A percentile compares a stretch with the other conserved stretches of the same genome.
Conservation (phyloP, 257 asterid species). For the Lithospermum erythrorhizon region DNA sequence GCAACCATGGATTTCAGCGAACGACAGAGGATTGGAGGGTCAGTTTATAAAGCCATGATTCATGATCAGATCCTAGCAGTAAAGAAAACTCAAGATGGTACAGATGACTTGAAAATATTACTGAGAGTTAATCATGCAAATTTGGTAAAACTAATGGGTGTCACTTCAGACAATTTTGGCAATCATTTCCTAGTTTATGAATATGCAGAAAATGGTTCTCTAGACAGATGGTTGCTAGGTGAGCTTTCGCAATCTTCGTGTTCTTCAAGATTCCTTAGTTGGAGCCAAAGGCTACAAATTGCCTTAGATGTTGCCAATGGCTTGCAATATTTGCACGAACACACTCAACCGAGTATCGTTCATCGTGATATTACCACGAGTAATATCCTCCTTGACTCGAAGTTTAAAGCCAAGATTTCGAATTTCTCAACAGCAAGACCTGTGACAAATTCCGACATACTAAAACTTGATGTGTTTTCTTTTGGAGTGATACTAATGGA, state of each 20-base stretch:
- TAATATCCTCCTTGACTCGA: slow-evolving; percentile 63
- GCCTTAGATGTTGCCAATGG: slow-evolving; percentile 80
- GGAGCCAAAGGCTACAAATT: slow-evolving; percentile 50
- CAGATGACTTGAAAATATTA: slow-evolving; percentile 48
- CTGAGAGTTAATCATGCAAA: slow-evolving; percentile 66
- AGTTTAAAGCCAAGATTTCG: slow-evolving; percentile 51
- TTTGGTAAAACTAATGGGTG: slow-evolving; percentile 54
- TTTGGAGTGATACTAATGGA: slow-evolving; percentile 68
- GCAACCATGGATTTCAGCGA: slow-evolving; percentile 46
- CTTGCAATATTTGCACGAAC: slow-evolving; percentile 77
- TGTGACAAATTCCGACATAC: slow-evolving; percentile 28
- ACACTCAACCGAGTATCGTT: slow-evolving; percentile 53
- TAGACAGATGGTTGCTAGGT: slow-evolving; percentile 48
- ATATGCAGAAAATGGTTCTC: slow-evolving; percentile 55
- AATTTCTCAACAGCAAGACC: slow-evolving; percentile 49
- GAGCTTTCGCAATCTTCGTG: slow-evolving; percentile 19
- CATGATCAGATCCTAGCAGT: slow-evolving; percentile 34
- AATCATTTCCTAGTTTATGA: slow-evolving; percentile 47
- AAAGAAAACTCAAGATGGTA: slow-evolving; percentile 45
- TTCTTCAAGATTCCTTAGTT: slow-evolving; percentile 20
- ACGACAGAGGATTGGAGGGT: slow-evolving; percentile 42
- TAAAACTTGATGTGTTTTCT: slow-evolving; percentile 56
- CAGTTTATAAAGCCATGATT: slow-evolving; percentile 47
- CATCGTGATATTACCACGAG: slow-evolving; percentile 49
- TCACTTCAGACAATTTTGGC: slow-evolving; percentile 45